These are phyloP conservation scores for Neurospora sublineolata DNA, from an alignment of 495 filamentous ascomycete genomes.

Conservation along the genomic window DNA sequence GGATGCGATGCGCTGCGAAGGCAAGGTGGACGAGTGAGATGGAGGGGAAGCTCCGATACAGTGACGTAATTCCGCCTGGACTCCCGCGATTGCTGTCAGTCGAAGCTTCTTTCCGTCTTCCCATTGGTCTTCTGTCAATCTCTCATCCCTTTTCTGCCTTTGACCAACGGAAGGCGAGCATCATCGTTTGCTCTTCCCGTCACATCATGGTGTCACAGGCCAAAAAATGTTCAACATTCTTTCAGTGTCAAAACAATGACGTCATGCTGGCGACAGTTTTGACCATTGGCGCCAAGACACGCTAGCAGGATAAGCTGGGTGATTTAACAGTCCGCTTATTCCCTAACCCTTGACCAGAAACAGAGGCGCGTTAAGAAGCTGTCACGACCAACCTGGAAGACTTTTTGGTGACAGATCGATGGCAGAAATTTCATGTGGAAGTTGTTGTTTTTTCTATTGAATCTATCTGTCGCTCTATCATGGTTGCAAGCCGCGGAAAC, in stretches of 20 bases:
- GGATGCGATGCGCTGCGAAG: background rate
- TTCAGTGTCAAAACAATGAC: background rate
- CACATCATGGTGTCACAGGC: background rate
- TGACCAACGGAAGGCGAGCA: background rate
- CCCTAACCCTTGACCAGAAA: background rate
- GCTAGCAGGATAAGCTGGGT: background rate
- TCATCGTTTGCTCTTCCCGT: background rate
- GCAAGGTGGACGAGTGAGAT: background rate
- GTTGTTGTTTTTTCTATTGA: background rate
- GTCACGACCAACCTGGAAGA: background rate
- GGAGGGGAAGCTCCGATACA: background rate
- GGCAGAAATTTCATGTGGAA: background rate
- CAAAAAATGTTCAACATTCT: background rate
- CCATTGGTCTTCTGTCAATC: background rate
- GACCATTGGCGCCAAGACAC: background rate
- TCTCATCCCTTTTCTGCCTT: background rate
- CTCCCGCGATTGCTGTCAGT: background rate
- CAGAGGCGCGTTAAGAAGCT: background rate
- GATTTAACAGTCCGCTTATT: background rate
- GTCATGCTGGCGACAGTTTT: background rate
- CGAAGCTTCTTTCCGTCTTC: background rate
- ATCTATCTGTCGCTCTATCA: background rate
- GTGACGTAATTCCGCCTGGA: background rate
- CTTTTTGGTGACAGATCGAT: background rate
- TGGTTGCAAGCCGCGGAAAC: background rate